Conservation (phyloP, 345 rosid species). For the Arabis alpina region DNA sequence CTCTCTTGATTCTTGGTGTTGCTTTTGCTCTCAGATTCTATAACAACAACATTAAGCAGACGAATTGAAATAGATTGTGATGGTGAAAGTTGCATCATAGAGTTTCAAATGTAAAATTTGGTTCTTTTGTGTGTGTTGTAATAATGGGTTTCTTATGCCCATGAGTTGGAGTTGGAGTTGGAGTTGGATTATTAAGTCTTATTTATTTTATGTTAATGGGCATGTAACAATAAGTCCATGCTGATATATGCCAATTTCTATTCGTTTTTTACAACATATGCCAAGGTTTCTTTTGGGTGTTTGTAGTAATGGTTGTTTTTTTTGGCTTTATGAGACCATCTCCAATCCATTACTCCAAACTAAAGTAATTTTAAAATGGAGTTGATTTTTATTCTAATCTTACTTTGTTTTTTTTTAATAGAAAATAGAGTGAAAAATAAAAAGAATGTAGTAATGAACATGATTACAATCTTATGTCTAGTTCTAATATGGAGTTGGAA, state of each 20-base stretch:
- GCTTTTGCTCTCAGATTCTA: conserved; percentile 60
- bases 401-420: no score
- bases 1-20: conserved; percentile 66
- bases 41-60: conserved; percentile 46
- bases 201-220: conserved; percentile 10
- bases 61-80: background rate
- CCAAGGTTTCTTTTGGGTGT: no score
- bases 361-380: no score
- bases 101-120: conserved; percentile 19
- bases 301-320: no score
- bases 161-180: background rate
- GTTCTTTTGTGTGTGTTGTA: conserved; percentile 1
- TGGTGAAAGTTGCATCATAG: background rate
- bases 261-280: no score
- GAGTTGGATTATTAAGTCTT: conserved; percentile 5
- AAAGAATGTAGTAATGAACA: no score
- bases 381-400: no score
- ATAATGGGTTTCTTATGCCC: conserved; percentile 16
- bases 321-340: no score
- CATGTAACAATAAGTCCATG: background rate
- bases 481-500: no score
- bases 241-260: background rate
- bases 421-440: no score
- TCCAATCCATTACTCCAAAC: no score
- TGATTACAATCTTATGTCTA: no score